Evolutionary conservation across 805 yeast genomes (phyloP).

Genomic region (Nakazawaea peltata): DNA sequence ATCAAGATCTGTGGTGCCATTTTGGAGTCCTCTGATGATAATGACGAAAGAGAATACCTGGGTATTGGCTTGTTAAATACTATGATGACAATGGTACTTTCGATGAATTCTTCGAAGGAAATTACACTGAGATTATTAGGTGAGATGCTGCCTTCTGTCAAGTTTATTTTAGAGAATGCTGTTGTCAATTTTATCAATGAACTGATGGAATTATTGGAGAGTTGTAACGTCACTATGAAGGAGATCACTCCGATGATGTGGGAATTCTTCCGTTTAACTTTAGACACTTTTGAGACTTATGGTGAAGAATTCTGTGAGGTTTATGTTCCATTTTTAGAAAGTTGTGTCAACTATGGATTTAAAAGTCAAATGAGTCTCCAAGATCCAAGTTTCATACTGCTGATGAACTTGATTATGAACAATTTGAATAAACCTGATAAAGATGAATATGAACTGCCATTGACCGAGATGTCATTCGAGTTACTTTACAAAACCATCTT

Average conservation of each 20-base stretch:
- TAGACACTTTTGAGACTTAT: slow-evolving; percentile 41
- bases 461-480: slow-evolving; percentile 11
- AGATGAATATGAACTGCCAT: slow-evolving; percentile 14
- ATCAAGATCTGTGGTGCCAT: slow-evolving; percentile 61
- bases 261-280: slow-evolving; percentile 32
- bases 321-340: slow-evolving; percentile 41
- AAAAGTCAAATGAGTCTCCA: slow-evolving; percentile 11
- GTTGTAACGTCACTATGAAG: slow-evolving; percentile 56
- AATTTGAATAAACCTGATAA: slow-evolving; percentile 13
- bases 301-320: slow-evolving; percentile 43
- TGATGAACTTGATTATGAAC: slow-evolving; percentile 19
- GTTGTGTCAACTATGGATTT: slow-evolving; percentile 39
- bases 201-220: slow-evolving; percentile 60
- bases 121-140: slow-evolving; percentile 58
- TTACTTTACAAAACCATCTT: slow-evolving; percentile 18
- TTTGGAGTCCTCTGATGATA: slow-evolving; percentile 37
- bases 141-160: slow-evolving; percentile 61
- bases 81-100: slow-evolving; percentile 68
- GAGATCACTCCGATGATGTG: slow-evolving; percentile 34
- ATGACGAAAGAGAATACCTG: slow-evolving; percentile 67
- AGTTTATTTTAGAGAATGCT: slow-evolving; percentile 55
- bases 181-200: slow-evolving; percentile 73
- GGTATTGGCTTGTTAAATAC: slow-evolving; percentile 79
- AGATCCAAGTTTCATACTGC: slow-evolving; percentile 14
- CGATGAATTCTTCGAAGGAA: slow-evolving; percentile 71